Percentiles rank a stretch among this genome's conserved stretches.
These are phyloP conservation scores for Lepidium sativum DNA, from an alignment of 345 rosid species.

Conservation along the genomic window DNA sequence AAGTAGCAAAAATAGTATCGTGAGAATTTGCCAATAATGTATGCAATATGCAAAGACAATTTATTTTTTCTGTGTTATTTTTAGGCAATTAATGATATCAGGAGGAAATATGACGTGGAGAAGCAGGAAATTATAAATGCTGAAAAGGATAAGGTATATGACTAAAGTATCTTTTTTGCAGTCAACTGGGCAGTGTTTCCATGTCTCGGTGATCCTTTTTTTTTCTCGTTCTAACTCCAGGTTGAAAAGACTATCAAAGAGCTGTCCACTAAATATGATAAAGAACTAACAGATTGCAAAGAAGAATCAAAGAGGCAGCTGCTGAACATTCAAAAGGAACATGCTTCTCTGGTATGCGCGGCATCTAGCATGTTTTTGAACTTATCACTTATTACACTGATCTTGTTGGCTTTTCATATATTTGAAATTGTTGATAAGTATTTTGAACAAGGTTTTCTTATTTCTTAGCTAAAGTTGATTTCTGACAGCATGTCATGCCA, in stretches of 20 bases:
- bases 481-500: not conserved
- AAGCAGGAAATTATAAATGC: constrained; percentile 47
- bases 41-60: not conserved
- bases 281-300: constrained; percentile 43
- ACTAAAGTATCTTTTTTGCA: constrained; percentile 1
- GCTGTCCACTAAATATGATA: constrained; percentile 43
- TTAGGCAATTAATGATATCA: constrained; percentile 82
- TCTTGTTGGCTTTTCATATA: not conserved
- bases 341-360: constrained; percentile 45
- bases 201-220: constrained; percentile 3
- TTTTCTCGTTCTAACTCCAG: constrained; percentile 30
- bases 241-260: constrained; percentile 41
- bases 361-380: not conserved
- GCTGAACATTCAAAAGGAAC: constrained; percentile 48
- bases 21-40: not conserved
- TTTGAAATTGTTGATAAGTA: not conserved
- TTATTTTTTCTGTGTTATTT: not conserved
- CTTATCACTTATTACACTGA: not conserved
- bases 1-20: not conserved
- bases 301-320: constrained; percentile 49
- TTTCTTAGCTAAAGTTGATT: not conserved
- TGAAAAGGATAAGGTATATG: constrained; percentile 59
- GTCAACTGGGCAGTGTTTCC: not conserved
- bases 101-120: constrained; percentile 77
- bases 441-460: not conserved